Conservation (phyloP, 2,329 filamentous ascomycete species). For the Alternaria postmessia region DNA sequence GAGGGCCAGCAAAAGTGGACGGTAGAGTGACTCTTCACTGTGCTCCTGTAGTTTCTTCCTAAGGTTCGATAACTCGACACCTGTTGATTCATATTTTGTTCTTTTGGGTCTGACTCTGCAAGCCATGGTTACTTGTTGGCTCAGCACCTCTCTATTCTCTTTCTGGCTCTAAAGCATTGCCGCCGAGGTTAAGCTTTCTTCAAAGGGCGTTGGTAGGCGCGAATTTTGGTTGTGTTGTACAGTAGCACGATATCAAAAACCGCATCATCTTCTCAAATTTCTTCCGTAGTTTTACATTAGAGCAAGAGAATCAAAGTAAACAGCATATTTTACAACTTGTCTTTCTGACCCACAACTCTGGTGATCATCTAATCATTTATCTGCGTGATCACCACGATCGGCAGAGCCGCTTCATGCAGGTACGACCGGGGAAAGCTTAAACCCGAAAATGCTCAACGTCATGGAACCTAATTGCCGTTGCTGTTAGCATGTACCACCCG, state of each 20-base stretch:
- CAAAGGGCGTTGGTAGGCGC: neutral
- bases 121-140: neutral
- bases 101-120: neutral
- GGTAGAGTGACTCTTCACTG: constrained; percentile 7
- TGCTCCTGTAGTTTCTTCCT: neutral
- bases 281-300: neutral
- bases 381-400: neutral
- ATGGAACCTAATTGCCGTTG: constrained; percentile 5
- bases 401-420: constrained; percentile 9
- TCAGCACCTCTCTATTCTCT: constrained; percentile 2
- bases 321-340: neutral
- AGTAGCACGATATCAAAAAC: constrained; percentile 2
- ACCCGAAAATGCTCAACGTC: constrained; percentile 12
- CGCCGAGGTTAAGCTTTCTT: neutral
- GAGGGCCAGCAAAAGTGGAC: constrained; percentile 18
- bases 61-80: neutral
- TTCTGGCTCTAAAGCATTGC: neutral
- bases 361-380: neutral
- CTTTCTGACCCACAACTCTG: neutral
- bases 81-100: neutral
- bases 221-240: neutral
- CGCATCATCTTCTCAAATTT: neutral
- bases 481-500: neutral
- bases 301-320: neutral
- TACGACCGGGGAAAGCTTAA: constrained; percentile 7